These are phyloP conservation scores for Parastagonospora avenae DNA, from an alignment of 2,329 filamentous ascomycete species.

Conservation along the genomic window DNA sequence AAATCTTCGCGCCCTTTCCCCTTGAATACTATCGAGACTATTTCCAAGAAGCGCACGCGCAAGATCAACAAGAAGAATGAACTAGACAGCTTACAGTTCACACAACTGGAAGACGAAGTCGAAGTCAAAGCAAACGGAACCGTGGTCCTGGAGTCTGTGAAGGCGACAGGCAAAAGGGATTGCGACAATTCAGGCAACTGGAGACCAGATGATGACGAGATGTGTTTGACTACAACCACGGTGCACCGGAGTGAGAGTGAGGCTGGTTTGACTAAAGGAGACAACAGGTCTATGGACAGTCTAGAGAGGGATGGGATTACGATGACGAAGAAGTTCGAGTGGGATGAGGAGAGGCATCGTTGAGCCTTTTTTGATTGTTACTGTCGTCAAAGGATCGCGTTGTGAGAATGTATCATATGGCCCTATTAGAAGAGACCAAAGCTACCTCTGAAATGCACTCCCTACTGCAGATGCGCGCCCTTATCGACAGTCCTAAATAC, in stretches of 20 bases:
- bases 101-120: slow-evolving; percentile 6
- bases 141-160: not conserved
- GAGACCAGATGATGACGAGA: slow-evolving; percentile 29
- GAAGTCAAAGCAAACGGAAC: slow-evolving; percentile 1
- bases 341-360: not conserved
- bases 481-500: too few species aligned
- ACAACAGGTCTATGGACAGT: not conserved
- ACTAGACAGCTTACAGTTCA: slow-evolving; percentile 16
- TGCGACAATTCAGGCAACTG: slow-evolving; percentile 15
- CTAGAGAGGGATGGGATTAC: slow-evolving; percentile 15
- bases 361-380: not conserved
- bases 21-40: slow-evolving; percentile 24
- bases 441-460: too few species aligned
- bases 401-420: too few species aligned
- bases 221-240: slow-evolving; percentile 24
- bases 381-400: too few species aligned
- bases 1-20: slow-evolving; percentile 7
- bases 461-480: too few species aligned
- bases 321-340: slow-evolving; percentile 26
- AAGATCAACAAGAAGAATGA: slow-evolving; percentile 21
- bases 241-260: slow-evolving; percentile 11
- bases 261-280: not conserved
- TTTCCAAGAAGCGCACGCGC: slow-evolving; percentile 27
- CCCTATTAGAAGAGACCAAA: too few species aligned
- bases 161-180: not conserved